phyloP scores from a whole-genome alignment of 2,329 filamentous ascomycete genomes.

The Cordyceps javanica region DNA sequence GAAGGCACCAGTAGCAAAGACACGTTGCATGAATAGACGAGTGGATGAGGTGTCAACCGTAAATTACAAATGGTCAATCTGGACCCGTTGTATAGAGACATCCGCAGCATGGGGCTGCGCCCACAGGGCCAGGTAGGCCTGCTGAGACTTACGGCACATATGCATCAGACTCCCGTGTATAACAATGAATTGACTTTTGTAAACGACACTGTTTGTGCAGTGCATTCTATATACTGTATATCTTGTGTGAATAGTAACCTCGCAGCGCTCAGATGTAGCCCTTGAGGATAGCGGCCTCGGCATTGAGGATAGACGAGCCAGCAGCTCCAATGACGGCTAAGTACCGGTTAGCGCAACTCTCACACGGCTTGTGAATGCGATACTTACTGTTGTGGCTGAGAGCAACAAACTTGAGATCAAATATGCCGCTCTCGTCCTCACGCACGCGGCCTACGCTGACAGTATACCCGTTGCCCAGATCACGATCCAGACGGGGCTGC shows the following conservation, averaged over 20 bases:
- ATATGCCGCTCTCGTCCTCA: constrained; percentile 80
- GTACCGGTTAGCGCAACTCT: not conserved
- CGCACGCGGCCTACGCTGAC: constrained; percentile 84
- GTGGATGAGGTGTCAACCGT: no score
- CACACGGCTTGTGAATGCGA: not conserved
- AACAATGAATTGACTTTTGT: not conserved
- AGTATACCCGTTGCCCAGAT: constrained; percentile 79
- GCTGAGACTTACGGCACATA: no score
- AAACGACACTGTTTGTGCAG: not conserved
- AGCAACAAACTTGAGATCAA: constrained; percentile 92
- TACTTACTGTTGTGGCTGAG: constrained; percentile 70
- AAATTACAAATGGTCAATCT: no score
- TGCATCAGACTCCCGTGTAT: not conserved
- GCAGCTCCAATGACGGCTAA: constrained; percentile 85
- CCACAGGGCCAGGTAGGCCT: no score
- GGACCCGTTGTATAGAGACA: no score
- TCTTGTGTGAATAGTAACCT: not conserved
- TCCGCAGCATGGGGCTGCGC: no score
- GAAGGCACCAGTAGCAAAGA: no score
- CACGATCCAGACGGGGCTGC: constrained; percentile 83
- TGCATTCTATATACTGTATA: not conserved
- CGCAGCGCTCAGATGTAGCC: constrained; percentile 59
- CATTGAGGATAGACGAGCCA: constrained; percentile 92
- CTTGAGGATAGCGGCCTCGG: constrained; percentile 86
- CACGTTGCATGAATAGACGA: no score